phyloP scores from a whole-genome alignment of 371 early-diverging fungal species.

The Rhizopus sp. region DNA sequence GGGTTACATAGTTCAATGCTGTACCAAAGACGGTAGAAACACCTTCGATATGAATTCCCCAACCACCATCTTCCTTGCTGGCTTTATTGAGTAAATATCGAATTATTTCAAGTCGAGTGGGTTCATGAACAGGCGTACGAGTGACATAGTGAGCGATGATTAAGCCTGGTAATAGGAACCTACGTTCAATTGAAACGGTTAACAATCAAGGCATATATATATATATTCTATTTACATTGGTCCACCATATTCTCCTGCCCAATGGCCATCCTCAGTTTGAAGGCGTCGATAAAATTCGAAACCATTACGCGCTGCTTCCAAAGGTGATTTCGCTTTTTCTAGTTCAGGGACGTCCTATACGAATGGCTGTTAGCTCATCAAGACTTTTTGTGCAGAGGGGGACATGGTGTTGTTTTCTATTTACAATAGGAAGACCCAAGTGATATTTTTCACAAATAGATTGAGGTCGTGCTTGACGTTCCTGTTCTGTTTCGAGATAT shows the following conservation, averaged over 20 bases:
- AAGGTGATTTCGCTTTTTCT: constrained; percentile 62
- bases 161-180: constrained; percentile 90
- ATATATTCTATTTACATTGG: constrained; percentile 68
- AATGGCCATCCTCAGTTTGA: constrained; percentile 96
- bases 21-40: constrained; percentile 95
- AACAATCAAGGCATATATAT: not conserved
- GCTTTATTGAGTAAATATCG: constrained; percentile 88
- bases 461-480: constrained; percentile 72
- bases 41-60: constrained; percentile 96
- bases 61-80: constrained; percentile 87
- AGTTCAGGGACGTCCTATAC: constrained; percentile 54
- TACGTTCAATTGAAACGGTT: constrained; percentile 3
- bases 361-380: not conserved
- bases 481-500: constrained; percentile 73
- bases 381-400: not conserved
- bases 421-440: constrained; percentile 79
- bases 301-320: constrained; percentile 86
- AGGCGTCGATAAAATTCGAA: constrained; percentile 83
- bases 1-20: constrained; percentile 87
- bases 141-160: constrained; percentile 87
- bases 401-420: not conserved
- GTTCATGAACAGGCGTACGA: constrained; percentile 60
- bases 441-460: constrained; percentile 85
- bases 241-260: constrained; percentile 97
- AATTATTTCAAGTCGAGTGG: constrained; percentile 75